Base-by-base conservation (phyloP, 148 eudicot species). In the Spergularia bocconei region DNA sequence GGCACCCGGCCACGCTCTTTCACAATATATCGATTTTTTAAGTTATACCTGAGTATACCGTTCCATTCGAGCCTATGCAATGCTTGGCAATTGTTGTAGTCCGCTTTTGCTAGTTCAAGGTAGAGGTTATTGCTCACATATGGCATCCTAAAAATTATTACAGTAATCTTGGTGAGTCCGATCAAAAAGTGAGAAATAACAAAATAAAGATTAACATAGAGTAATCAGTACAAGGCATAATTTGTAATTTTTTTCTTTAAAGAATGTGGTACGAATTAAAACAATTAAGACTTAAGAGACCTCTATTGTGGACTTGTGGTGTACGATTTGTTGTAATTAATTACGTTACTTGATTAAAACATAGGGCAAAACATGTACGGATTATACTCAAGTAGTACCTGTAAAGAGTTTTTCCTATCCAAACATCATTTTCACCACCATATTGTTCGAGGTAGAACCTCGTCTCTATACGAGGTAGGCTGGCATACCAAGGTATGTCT, bases 401-500 rank as follows among this genome's bases (percentile, higher is more conserved):
- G 75, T 93, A 93, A 52, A 93, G 83, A 57, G 96, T 90, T 74
- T 93, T 93, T 55, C 96, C 98, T 4, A 93, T 93, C 98, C 98
- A 93, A 44, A 85, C 91, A 78, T 93, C 98, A 25, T 86, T 77
- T 70, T 87, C 88, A n/a, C 96, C 98, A 2, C 98, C 98, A 71
- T 91, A 93, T 63, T 93, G 98, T 39, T 90, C 91, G 36, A 93
- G 79, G 69, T 84, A 93, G 67, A 86, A 84, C 77, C 98, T 80
- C 13, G 98, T 80, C 78, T 90, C 98, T 4, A 93, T 56, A 1
- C 96, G 86, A 23, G 98, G 93, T 53, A 93, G 75, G 74, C 82
- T 90, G 5, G 90, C 98, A 16, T 89, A 89, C 93, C 93, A 93
- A 74, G 98, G 96, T 53, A 89, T 50, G 19, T 93, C 88, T 13